Percentiles rank a stretch among this genome's conserved stretches.
Evolutionary conservation across 495 filamentous ascomycete species (phyloP).

Genomic region (Astrothelium macrocarpum): DNA sequence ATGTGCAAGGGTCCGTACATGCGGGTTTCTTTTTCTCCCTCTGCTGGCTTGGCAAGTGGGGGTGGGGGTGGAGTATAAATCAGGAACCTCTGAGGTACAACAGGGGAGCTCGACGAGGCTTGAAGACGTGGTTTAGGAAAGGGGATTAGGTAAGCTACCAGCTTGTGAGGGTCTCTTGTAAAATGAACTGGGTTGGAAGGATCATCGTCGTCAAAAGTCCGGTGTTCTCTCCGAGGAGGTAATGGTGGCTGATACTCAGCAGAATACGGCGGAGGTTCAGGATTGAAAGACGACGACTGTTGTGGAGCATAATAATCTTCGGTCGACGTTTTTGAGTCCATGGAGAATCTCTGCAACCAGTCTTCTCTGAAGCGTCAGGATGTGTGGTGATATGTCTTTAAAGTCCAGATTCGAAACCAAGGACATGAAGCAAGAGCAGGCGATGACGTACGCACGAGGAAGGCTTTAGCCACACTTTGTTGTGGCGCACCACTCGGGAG

Average conservation of each 20-base stretch:
- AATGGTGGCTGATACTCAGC: slow-evolving; percentile 7
- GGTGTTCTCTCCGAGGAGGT: slow-evolving; percentile 2
- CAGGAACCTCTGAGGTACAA: slow-evolving; percentile 31
- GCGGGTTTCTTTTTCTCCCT: slow-evolving; percentile 33
- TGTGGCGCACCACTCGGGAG: neutral
- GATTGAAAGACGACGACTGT: neutral
- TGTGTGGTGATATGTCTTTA: neutral
- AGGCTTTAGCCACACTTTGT: neutral
- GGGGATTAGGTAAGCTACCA: slow-evolving; percentile 35
- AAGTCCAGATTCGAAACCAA: neutral
- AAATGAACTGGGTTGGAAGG: slow-evolving; percentile 25
- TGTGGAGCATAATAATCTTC: neutral
- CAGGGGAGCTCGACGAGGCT: slow-evolving; percentile 16
- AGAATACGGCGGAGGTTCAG: neutral
- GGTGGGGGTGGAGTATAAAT: slow-evolving; percentile 35
- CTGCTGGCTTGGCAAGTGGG: slow-evolving; percentile 27
- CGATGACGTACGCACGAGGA: neutral
- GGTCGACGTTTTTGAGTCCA: neutral
- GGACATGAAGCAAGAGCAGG: neutral
- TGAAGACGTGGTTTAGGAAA: slow-evolving; percentile 31
- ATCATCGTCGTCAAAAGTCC: slow-evolving; percentile 19
- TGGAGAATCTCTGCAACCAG: neutral
- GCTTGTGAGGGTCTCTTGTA: slow-evolving; percentile 29
- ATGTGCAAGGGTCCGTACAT: neutral
- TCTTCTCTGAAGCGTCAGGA: neutral